Conservation (phyloP, 2,329 filamentous ascomycete genomes). For the Esteya vermicola region DNA sequence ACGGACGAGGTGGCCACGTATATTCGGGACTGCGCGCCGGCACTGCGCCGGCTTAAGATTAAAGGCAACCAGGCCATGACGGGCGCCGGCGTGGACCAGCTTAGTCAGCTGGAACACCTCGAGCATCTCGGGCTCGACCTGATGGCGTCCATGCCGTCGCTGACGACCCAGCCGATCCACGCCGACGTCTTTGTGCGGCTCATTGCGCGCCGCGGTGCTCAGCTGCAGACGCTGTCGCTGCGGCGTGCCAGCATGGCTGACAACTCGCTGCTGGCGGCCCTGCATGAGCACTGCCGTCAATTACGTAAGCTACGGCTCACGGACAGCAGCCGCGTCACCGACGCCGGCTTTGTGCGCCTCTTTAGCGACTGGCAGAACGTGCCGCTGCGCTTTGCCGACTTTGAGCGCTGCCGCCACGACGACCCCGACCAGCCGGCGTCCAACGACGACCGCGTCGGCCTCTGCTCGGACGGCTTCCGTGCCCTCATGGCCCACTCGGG, state of each 20-base stretch:
- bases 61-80: constrained; percentile 65
- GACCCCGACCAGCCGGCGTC: constrained; percentile 56
- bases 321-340: constrained; percentile 61
- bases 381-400: constrained; percentile 54
- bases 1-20: constrained; percentile 52
- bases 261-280: constrained; percentile 53
- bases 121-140: constrained; percentile 65
- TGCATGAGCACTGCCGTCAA: constrained; percentile 53
- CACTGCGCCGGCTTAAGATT: constrained; percentile 63
- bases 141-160: too few species aligned
- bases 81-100: constrained; percentile 46
- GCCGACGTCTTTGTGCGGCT: constrained; percentile 45
- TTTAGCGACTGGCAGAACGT: constrained; percentile 68
- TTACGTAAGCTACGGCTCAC: constrained; percentile 70
- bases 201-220: constrained; percentile 45
- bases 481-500: constrained; percentile 80
- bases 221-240: constrained; percentile 66
- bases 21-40: constrained; percentile 51
- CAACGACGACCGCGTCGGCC: constrained; percentile 51
- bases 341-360: constrained; percentile 56
- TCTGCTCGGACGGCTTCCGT: constrained; percentile 62
- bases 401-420: constrained; percentile 64
- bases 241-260: constrained; percentile 50
- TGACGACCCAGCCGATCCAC: constrained; percentile 38
- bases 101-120: constrained; percentile 48